These are phyloP conservation scores for Geoglossum glabrum DNA, from an alignment of 495 filamentous ascomycete species.

Conservation along the genomic window DNA sequence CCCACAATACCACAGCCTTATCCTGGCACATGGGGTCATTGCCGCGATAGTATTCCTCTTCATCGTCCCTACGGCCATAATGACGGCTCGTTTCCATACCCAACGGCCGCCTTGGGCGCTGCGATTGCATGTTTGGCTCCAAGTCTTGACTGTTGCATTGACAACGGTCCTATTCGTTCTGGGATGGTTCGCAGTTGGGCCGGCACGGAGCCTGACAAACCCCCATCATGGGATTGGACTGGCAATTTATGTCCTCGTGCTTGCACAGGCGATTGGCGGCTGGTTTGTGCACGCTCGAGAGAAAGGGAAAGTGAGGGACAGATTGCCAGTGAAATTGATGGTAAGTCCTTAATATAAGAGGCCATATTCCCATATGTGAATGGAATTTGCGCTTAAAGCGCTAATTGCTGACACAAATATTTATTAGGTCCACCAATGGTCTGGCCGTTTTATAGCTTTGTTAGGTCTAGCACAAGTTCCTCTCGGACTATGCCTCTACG, in stretches of 20 bases:
- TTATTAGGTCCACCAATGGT: conserved; percentile 64
- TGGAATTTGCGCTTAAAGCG: no score
- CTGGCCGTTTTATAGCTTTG: conserved; percentile 54
- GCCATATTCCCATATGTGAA: not conserved
- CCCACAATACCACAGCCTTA: conserved; percentile 54
- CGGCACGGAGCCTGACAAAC: conserved; percentile 61
- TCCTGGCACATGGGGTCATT: conserved; percentile 67
- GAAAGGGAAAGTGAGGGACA: conserved; percentile 33
- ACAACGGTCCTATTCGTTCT: conserved; percentile 54
- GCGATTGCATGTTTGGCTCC: conserved; percentile 65
- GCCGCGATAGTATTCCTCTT: conserved; percentile 76
- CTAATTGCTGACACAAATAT: conserved; percentile 5
- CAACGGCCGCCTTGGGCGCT: conserved; percentile 44
- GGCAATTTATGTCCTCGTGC: conserved; percentile 65
- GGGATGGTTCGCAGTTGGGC: conserved; percentile 63
- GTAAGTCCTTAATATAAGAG: conserved; percentile 21
- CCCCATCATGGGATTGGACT: conserved; percentile 82
- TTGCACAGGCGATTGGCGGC: conserved; percentile 66
- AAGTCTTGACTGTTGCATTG: conserved; percentile 56
- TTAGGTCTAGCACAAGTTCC: conserved; percentile 77
- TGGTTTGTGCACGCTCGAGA: conserved; percentile 43
- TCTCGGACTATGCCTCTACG: conserved; percentile 78
- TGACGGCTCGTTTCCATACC: conserved; percentile 57
- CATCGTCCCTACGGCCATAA: conserved; percentile 57
- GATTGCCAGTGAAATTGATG: conserved; percentile 49